Base-by-base conservation (phyloP, 768 basidiomycete genomes). In the Ramaria sp. region DNA sequence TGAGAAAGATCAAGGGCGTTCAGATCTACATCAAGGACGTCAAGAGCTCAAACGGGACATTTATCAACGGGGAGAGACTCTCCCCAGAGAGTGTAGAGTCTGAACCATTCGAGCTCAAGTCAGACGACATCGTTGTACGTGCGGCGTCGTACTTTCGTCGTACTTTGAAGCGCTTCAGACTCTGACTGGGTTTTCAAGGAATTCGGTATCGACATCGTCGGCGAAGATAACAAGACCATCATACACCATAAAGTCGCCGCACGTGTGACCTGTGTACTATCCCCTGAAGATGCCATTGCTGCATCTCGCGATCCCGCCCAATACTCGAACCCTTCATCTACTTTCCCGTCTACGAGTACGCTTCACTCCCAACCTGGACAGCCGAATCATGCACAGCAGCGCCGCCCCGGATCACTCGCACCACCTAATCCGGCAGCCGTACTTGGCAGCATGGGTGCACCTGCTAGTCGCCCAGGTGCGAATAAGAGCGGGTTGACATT, bases 181-280 rank as follows among this genome's bases (percentile, higher is more conserved):
- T 13, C 34, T 37, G 34, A 37, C 34, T 10, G 13, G 34, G 34
- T 3, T 9, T 1, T 37, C 5, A 57, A 95, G 93, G 94, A 98
- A 84, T 98, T 96, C 68, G 96, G 96, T 57, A 99, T 98, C 65
- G 96, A 98, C 73, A 99, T 99, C 60, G 90, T 96, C 54, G 89
- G 91, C 60, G 96, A 99, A 66, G 96, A 99, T 75, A 96, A 94
- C 77, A 90, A 90, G 71, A 94, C 91, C 1, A 93, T 97, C 57
- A 85, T 98, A 50, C 96, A 99, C 71, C 94, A 97, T 74, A 98
- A 99, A 70, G 96, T 98, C 53, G 92, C 96, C 10, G 93, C 95
- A 4, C 88, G 91, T 30, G 92, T 93, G 37, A 79, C 90, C 53
- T 93, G 94, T 63, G 81, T 97, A 4, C 85, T 95, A 62, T 81